Evolutionary conservation across 2,329 filamentous ascomycete genomes (phyloP).

Genomic region (Eutypella sp.): DNA sequence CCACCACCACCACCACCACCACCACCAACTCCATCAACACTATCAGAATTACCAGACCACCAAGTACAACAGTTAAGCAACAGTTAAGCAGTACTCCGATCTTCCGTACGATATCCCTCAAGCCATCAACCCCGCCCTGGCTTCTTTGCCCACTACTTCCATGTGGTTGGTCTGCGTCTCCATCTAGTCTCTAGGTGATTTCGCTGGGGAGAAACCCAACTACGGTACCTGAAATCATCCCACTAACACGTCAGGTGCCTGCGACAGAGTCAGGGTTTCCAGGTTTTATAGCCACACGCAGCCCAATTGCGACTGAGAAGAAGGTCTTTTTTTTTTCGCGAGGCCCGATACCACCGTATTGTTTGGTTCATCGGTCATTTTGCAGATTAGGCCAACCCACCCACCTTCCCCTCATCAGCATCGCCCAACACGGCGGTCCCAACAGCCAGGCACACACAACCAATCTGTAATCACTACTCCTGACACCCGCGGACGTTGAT

Average conservation of each 20-base stretch:
- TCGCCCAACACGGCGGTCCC: conserved; percentile 27
- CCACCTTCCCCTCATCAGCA: neutral
- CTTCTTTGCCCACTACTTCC: neutral
- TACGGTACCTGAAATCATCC: neutral
- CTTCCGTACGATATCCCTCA: conserved; percentile 1
- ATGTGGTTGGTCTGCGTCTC: no score
- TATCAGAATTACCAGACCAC: no score
- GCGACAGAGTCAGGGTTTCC: neutral
- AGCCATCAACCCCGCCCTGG: conserved; percentile 2
- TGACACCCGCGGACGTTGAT: conserved; percentile 22
- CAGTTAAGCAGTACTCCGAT: neutral
- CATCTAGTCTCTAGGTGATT: neutral
- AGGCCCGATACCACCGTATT: neutral
- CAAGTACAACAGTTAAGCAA: no score
- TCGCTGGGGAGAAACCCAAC: neutral
- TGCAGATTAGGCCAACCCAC: neutral
- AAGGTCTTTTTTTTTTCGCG: no score
- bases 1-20: no score
- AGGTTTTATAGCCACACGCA: neutral
- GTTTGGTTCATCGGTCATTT: neutral
- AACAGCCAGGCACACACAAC: conserved; percentile 15
- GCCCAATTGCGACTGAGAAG: neutral
- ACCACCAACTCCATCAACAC: no score
- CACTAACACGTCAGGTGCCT: neutral
- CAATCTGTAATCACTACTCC: conserved; percentile 16